phyloP scores from a whole-genome alignment of 1,139 yeast genomes.

The Taphrina betulina region DNA sequence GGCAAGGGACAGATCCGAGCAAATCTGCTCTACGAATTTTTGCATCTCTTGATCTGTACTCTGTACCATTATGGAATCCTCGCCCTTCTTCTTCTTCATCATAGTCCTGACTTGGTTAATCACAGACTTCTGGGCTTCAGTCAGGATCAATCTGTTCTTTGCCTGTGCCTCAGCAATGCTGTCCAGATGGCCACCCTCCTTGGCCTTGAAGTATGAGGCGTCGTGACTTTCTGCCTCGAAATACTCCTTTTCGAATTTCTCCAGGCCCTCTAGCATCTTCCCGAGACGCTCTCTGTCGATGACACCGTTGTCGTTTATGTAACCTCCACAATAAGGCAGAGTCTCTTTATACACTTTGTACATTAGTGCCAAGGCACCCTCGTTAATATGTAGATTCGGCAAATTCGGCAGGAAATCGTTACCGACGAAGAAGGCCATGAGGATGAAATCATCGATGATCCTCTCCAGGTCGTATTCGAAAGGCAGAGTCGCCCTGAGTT shows the following conservation, averaged over 20 bases:
- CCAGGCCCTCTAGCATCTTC: slow-evolving; percentile 77
- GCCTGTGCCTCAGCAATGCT: slow-evolving; percentile 18
- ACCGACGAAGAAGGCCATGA: slow-evolving; percentile 92
- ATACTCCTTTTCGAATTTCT: slow-evolving; percentile 60
- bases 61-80: slow-evolving; percentile 29
- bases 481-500: slow-evolving; percentile 56
- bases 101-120: slow-evolving; percentile 46
- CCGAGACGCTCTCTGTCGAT: slow-evolving; percentile 72
- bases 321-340: slow-evolving; percentile 72
- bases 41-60: slow-evolving; percentile 39
- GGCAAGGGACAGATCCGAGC: slow-evolving; percentile 50
- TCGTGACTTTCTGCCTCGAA: slow-evolving; percentile 70
- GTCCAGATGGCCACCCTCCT: slow-evolving; percentile 61
- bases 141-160: slow-evolving; percentile 61
- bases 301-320: slow-evolving; percentile 76
- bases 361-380: slow-evolving; percentile 92
- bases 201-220: slow-evolving; percentile 82
- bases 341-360: slow-evolving; percentile 84
- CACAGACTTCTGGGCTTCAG: slow-evolving; percentile 70
- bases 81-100: slow-evolving; percentile 6
- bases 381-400: slow-evolving; percentile 88
- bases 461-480: slow-evolving; percentile 86
- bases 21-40: slow-evolving; percentile 41
- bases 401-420: slow-evolving; percentile 98
- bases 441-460: slow-evolving; percentile 85